phyloP scores from a whole-genome alignment of 164 flowering plant genomes.

The Chloranthus sessilifolius region DNA sequence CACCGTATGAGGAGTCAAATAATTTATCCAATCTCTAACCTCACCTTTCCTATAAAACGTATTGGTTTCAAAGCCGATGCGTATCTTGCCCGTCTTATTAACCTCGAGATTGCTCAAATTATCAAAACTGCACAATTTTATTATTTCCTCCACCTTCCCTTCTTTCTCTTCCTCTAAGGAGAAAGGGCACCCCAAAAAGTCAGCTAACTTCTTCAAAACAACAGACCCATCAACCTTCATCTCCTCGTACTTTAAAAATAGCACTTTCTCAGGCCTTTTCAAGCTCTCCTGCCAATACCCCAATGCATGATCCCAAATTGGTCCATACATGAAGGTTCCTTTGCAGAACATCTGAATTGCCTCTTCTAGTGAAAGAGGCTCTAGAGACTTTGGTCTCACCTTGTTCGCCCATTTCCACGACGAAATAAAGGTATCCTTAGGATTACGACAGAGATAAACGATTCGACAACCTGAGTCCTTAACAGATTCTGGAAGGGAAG shows the following conservation, averaged over 20 bases:
- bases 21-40: neutral
- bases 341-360: constrained; percentile 17
- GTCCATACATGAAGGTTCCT: constrained; percentile 14
- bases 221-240: constrained; percentile 6
- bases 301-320: constrained; percentile 23
- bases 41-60: constrained; percentile 13
- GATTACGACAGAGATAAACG: constrained; percentile 14
- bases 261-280: constrained; percentile 8
- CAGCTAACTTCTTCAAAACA: constrained; percentile 13
- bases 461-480: constrained; percentile 8
- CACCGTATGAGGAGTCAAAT: neutral
- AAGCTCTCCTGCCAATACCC: constrained; percentile 21
- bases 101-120: constrained; percentile 23
- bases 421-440: constrained; percentile 16
- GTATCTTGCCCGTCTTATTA: constrained; percentile 13
- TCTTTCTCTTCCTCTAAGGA: constrained; percentile 12
- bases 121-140: constrained; percentile 22
- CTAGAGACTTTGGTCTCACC: neutral
- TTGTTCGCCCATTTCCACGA: constrained; percentile 27
- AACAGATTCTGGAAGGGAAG: constrained; percentile 23
- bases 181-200: constrained; percentile 23
- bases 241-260: constrained; percentile 16
- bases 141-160: neutral
- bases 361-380: constrained; percentile 3
- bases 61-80: neutral